Conservation (phyloP, 345 rosid genomes). For the Salix exigua region DNA sequence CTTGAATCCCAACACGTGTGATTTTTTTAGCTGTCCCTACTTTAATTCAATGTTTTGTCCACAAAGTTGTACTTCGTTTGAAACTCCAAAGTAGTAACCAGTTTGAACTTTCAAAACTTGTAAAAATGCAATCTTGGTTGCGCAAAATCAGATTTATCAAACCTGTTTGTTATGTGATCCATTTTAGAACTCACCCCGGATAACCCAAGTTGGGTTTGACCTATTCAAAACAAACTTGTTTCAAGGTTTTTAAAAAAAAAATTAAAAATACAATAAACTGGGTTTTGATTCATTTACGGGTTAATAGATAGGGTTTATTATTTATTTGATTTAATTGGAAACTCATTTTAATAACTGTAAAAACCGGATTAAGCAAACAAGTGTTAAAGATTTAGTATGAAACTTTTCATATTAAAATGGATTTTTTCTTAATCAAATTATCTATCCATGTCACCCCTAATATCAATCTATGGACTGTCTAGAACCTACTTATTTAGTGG, state of each 20-base stretch:
- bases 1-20: not conserved
- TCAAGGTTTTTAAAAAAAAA: too few species aligned
- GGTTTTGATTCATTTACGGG: too few species aligned
- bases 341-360: too few species aligned
- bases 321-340: too few species aligned
- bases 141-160: not conserved
- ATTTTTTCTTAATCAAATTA: not conserved
- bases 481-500: not conserved
- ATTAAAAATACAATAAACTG: too few species aligned
- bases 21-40: not conserved
- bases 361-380: too few species aligned
- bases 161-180: too few species aligned
- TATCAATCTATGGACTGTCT: not conserved
- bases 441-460: not conserved
- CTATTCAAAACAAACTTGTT: too few species aligned
- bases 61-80: not conserved
- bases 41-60: not conserved
- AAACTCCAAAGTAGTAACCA: not conserved
- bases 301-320: too few species aligned
- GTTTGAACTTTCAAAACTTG: conserved; percentile 5
- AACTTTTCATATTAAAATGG: not conserved
- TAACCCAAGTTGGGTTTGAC: too few species aligned
- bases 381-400: not conserved
- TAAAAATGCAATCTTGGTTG: conserved; percentile 1
- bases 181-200: too few species aligned